Base-by-base conservation (phyloP, 768 basidiomycete species). In the Russula griseocarnosa region DNA sequence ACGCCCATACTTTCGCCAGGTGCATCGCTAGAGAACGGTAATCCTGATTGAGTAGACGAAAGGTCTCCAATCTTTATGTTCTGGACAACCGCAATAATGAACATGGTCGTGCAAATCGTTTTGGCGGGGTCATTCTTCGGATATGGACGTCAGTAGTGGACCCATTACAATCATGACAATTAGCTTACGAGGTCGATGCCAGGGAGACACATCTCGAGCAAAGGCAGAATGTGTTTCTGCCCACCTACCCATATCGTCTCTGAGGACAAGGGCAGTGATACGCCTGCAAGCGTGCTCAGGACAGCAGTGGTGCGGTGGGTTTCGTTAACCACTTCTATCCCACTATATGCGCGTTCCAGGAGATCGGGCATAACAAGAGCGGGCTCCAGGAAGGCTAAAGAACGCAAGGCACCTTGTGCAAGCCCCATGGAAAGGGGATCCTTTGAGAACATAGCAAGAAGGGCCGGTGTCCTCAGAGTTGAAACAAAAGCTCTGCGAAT, bases 221-320 rank as follows among this genome's bases (percentile, higher is more conserved):
- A 79, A 16, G 93, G 92, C 5, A 94, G 77, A 46, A 98, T 76
- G 71, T 95, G 90, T 72, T 91, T 92, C 73, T 93, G 93, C 0
- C 96, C 95, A 9, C 86, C 85, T 5, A 90, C 78, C 87, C 92
- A 97, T 32, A 89, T 71, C 28, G 78, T 83, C 71, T 94, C 90
- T 3, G 85, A 86, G 3, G 90, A 83, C 20, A 98, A 74, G 11
- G 92, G 87, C 5, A 87, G 80, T 20, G 91, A 79, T 30, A 94
- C 84, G 2, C 85, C 86, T 22, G 89, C 83, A 32, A 98, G 81
- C 73, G 90, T 89, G 57, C 88, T 91, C 51, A 98, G 79, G 11
- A 93, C 92, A 1, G 95, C 91, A 2, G 93, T 94, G 5, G 95
- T 97, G 46, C 95, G 79, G 73, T 97, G 93, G 0, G 96, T 98